Evolutionary conservation across 768 basidiomycete species (phyloP).

Genomic region (Tephrocybe sp.): DNA sequence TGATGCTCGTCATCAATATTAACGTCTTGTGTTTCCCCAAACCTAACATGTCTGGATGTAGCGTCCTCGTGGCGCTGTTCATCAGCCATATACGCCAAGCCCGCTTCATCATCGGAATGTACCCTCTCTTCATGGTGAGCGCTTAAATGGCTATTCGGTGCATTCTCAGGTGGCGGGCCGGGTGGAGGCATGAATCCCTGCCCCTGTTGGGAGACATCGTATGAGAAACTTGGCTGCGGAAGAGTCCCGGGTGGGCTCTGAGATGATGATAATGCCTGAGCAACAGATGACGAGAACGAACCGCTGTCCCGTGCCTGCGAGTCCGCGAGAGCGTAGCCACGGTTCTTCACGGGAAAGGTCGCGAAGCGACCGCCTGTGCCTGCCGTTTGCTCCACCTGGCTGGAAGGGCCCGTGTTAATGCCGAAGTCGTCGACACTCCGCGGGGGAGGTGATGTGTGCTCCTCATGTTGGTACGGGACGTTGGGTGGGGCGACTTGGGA

Average conservation of each 20-base stretch:
- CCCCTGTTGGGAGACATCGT: slow-evolving; percentile 9
- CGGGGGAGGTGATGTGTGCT: slow-evolving; percentile 5
- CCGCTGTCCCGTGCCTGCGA: slow-evolving; percentile 24
- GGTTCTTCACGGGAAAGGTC: slow-evolving; percentile 60
- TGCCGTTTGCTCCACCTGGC: slow-evolving; percentile 21
- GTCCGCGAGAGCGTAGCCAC: slow-evolving; percentile 29
- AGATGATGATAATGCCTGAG: slow-evolving; percentile 28
- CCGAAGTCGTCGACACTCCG: slow-evolving; percentile 44
- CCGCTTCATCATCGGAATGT: slow-evolving; percentile 30
- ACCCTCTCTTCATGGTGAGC: slow-evolving; percentile 19
- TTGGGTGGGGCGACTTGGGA: slow-evolving; percentile 9
- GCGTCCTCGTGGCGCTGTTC: slow-evolving; percentile 11
- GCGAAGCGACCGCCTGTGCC: slow-evolving; percentile 54
- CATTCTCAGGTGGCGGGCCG: slow-evolving; percentile 38
- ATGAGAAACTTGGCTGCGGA: slow-evolving; percentile 2
- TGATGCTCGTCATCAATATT: slow-evolving; percentile 36
- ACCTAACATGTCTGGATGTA: slow-evolving; percentile 38
- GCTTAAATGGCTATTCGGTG: slow-evolving; percentile 10
- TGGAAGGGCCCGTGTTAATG: slow-evolving; percentile 23
- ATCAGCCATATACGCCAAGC: slow-evolving; percentile 41
- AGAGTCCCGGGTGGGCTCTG: slow-evolving; percentile 12
- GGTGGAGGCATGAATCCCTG: slow-evolving; percentile 33
- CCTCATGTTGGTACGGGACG: slow-evolving; percentile 13
- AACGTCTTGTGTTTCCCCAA: slow-evolving; percentile 42
- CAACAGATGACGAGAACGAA: slow-evolving; percentile 38